phyloP scores from a whole-genome alignment of 177 flowering plant species.

The Vitis hybrid region DNA sequence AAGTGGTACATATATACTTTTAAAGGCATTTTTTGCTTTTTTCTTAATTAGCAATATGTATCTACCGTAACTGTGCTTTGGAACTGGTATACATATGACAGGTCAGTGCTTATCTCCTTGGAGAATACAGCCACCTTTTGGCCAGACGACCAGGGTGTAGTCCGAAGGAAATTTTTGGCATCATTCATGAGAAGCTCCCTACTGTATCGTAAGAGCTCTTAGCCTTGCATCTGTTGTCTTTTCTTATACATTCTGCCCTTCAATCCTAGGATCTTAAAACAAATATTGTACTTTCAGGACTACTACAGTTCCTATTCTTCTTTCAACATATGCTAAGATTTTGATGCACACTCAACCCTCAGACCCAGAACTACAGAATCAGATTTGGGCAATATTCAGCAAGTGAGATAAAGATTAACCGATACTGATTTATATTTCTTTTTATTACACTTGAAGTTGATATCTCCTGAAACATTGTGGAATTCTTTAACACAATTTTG shows the following conservation, averaged over 20 bases:
- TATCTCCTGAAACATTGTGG: too few relatives aligned
- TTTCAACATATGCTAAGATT: conserved; percentile 96
- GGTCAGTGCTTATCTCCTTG: conserved; percentile 97
- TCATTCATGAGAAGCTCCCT: conserved; percentile 93
- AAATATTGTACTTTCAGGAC: conserved; percentile 46
- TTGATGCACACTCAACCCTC: conserved; percentile 94
- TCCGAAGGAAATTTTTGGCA: conserved; percentile 85
- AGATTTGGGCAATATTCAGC: conserved; percentile 82
- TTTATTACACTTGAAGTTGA: too few relatives aligned
- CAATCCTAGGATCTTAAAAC: conserved; percentile 8
- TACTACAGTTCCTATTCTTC: conserved; percentile 81
- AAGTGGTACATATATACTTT: too few relatives aligned
- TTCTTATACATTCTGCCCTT: not conserved
- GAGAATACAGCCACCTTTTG: conserved; percentile 94
- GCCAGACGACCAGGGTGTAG: conserved; percentile 90
- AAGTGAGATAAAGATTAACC: conserved; percentile 51
- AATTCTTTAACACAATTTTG: conserved; percentile 6
- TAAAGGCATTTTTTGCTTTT: too few relatives aligned
- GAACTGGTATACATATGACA: conserved; percentile 27
- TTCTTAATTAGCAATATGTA: not conserved
- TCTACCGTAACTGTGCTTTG: not conserved
- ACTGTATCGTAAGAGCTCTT: conserved; percentile 83
- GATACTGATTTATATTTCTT: not conserved
- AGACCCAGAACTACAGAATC: conserved; percentile 82
- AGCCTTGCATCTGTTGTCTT: conserved; percentile 4